Base-by-base conservation (phyloP, 2,329 filamentous ascomycete species). In the Arthrobotrys iridis region DNA sequence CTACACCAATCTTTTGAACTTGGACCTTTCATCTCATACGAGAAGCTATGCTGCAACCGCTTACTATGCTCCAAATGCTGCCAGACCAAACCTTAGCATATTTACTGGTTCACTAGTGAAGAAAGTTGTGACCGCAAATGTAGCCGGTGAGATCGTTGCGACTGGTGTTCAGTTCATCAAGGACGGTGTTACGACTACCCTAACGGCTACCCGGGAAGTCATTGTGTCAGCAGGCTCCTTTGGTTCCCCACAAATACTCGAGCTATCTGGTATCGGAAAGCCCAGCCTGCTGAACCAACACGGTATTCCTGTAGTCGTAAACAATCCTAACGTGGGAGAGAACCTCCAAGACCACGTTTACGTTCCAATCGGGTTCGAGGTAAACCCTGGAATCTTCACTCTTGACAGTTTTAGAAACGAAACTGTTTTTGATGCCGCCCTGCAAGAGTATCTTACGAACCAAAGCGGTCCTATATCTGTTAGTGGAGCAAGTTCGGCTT, bases 151-250 rank as follows among this genome's bases (percentile, higher is more conserved):
- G 60, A 79, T 79, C 77, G 63, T 64, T 20, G 83, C 82, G 7
- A 81, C 81, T 8, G 84, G 85, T 4, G 85, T 85, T 6, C 82
- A 81, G 11, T 85, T 87, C 76, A 81, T 78, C 5, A 79, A 82
- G 30, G 79, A 81, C 8, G 83, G 83, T 37, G 48, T 41, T n/a
- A 66, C 60, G 18, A 73, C 68, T 15, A 75, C 71, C 24, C 45
- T 75, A 6, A 20, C 33, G 2, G 71, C 71, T 20, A 57, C 80
- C 6, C 83, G 83, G 50, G 83, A 85, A 77, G 83, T 87, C 28
- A 85, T 87, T 71, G 70, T 87, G 4, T 81, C 84, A 1, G 85
- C 83, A 26, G 85, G 85, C 24, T 79, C 84, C 0, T 79, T 85
- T 11, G 80, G 85, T 64, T 81, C 80, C 3, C 84, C 84, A 3